Conservation (phyloP, 2,329 filamentous ascomycete genomes). For the Paraphaeosphaeria minitans region DNA sequence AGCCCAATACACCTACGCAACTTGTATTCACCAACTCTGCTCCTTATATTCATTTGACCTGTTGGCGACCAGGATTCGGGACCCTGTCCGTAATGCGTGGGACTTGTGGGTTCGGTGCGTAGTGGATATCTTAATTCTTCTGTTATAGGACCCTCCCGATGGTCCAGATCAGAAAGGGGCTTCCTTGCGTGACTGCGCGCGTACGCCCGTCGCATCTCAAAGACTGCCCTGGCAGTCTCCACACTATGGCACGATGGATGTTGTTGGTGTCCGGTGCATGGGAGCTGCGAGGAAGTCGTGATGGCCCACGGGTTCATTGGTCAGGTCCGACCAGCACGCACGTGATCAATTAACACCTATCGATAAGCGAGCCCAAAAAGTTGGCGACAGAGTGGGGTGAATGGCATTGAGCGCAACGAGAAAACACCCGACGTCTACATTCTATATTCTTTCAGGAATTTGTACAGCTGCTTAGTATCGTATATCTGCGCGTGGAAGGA, state of each 20-base stretch:
- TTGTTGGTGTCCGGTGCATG: neutral
- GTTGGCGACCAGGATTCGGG: neutral
- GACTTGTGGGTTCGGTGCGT: neutral
- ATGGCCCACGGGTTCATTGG: neutral
- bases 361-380: conserved; percentile 10
- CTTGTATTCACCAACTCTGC: neutral
- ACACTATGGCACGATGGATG: too few relatives aligned
- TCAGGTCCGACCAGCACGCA: neutral
- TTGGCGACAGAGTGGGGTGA: neutral
- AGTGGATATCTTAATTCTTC: neutral
- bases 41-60: neutral
- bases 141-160: neutral
- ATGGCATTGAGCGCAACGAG: neutral
- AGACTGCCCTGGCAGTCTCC: neutral
- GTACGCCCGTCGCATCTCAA: neutral
- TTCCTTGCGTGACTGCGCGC: neutral
- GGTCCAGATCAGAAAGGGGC: neutral
- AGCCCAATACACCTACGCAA: neutral
- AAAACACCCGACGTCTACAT: neutral
- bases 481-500: neutral
- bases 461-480: neutral
- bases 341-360: conserved; percentile 8
- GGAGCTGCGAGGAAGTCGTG: conserved; percentile 3
- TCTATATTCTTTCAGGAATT: neutral
- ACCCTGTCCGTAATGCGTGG: neutral